These are phyloP conservation scores for Teratosphaeria pseudoeucalypti DNA, from an alignment of 2,329 filamentous ascomycete species.

Conservation along the genomic window DNA sequence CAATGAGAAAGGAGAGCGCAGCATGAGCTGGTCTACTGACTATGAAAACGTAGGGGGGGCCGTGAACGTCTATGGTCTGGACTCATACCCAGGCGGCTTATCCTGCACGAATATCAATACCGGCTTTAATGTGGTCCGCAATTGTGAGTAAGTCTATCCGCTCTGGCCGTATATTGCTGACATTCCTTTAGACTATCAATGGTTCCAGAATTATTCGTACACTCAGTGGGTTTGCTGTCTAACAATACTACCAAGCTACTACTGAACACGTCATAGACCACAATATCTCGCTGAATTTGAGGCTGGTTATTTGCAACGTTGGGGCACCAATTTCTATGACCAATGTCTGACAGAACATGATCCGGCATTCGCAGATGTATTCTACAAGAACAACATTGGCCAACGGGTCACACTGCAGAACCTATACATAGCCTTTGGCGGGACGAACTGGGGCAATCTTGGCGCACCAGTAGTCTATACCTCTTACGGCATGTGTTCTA, in stretches of 20 bases:
- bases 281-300: not conserved
- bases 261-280: not conserved
- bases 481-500: constrained; percentile 34
- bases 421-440: constrained; percentile 56
- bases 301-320: constrained; percentile 49
- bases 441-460: constrained; percentile 53
- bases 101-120: constrained; percentile 53
- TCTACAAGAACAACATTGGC: constrained; percentile 52
- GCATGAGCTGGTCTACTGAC: constrained; percentile 51
- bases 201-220: constrained; percentile 33
- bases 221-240: constrained; percentile 32
- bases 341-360: constrained; percentile 46
- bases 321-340: constrained; percentile 44
- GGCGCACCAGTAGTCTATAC: constrained; percentile 48
- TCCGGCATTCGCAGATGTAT: constrained; percentile 52
- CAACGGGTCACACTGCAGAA: constrained; percentile 47
- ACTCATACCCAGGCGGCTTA: constrained; percentile 49
- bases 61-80: constrained; percentile 44
- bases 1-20: constrained; percentile 47
- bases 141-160: constrained; percentile 29
- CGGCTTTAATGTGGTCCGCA: constrained; percentile 47
- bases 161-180: constrained; percentile 22
- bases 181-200: constrained; percentile 33
- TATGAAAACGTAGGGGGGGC: constrained; percentile 44
- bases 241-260: not conserved